Evolutionary conservation across 345 rosid species (phyloP), one percentile per base, ranked within the genome.

Genomic region (Salix suchowensis): DNA sequence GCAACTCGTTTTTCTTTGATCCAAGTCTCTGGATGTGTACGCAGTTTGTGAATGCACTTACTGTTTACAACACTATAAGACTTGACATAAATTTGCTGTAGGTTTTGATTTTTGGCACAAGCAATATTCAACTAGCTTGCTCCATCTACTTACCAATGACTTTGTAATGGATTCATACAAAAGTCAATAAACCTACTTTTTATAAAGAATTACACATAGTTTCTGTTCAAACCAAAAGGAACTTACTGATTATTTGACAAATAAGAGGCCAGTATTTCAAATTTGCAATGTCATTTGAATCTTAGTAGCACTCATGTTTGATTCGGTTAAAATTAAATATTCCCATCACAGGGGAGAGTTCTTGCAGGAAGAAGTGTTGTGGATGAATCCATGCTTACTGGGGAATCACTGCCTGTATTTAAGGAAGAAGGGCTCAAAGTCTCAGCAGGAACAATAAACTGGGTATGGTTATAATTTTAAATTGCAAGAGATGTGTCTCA

Each of bases 331-430:
- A 21, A 55, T 66, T 44, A 34, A 24, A 55, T 36, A 74, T 68
- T 76, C 42, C 76, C 5, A 61, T 76, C 72, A 46, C 83, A 95
- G 98, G 98, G 98, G 65, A 87, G 73, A 84, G 91, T 95, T 75
- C 74, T 90, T 78, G 96, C 94, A 4, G 98, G 98, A 85, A 90
- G 94, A 89, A 93, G 98, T 82, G 94, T 91, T 76, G 97, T 91
- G 40, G 97, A 95, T 79, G 98, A 95, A 85, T 93, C 97, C 86
- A 95, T 95, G 97, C 91, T 95, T 74, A 93, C 98, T 2, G 97
- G 98, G 68, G 98, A 93, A 89, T 93, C 97, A 76, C 89, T 91
- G 80, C 98, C 97, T 34, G 94, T 91, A 61, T 91, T 88, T 76
- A 95, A 95, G 88, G 97, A 93, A 76, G 78, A 82, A 78, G 94